Conservation (phyloP, 2,329 filamentous ascomycete species). For the Cytospora leucostoma region DNA sequence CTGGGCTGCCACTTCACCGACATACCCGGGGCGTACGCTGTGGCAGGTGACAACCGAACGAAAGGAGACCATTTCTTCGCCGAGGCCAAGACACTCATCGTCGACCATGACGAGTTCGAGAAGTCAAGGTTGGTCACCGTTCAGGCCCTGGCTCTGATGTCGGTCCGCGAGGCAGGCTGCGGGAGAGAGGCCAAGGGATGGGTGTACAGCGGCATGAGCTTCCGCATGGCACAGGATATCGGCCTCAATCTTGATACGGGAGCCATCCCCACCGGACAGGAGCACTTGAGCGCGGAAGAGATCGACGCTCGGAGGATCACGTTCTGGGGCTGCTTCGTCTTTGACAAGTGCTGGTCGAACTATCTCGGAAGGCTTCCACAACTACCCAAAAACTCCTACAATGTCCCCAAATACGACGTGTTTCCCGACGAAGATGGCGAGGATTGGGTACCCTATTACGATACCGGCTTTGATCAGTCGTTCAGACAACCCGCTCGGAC, state of each 20-base stretch:
- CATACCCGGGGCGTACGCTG: slow-evolving; percentile 68
- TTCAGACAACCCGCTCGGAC: slow-evolving; percentile 80
- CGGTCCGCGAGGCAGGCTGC: slow-evolving; percentile 91
- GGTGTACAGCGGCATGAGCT: slow-evolving; percentile 98
- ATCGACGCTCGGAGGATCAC: slow-evolving; percentile 88
- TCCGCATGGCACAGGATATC: slow-evolving; percentile 94
- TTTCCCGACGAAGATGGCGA: slow-evolving; percentile 86
- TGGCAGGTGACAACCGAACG: slow-evolving; percentile 74
- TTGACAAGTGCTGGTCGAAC: slow-evolving; percentile 99
- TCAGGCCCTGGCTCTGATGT: slow-evolving; percentile 93
- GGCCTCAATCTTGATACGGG: slow-evolving; percentile 84
- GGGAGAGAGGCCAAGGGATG: slow-evolving; percentile 93
- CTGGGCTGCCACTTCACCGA: slow-evolving; percentile 92
- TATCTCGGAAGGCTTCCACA: slow-evolving; percentile 92
- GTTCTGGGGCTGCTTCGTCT: slow-evolving; percentile 97
- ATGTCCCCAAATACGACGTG: slow-evolving; percentile 85
- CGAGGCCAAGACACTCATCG: slow-evolving; percentile 84
- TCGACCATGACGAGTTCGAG: slow-evolving; percentile 92
- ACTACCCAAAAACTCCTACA: slow-evolving; percentile 75
- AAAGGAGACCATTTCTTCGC: slow-evolving; percentile 96
- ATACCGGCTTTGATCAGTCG: slow-evolving; percentile 73
- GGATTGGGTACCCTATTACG: slow-evolving; percentile 85
- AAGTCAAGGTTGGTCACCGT: slow-evolving; percentile 86
- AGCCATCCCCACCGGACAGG: slow-evolving; percentile 59
- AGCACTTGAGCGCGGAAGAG: slow-evolving; percentile 73